Evolutionary conservation across 208 protist species (phyloP), one percentile per base, ranked within the genome.

Genomic region (Leishmania lainsoni): DNA sequence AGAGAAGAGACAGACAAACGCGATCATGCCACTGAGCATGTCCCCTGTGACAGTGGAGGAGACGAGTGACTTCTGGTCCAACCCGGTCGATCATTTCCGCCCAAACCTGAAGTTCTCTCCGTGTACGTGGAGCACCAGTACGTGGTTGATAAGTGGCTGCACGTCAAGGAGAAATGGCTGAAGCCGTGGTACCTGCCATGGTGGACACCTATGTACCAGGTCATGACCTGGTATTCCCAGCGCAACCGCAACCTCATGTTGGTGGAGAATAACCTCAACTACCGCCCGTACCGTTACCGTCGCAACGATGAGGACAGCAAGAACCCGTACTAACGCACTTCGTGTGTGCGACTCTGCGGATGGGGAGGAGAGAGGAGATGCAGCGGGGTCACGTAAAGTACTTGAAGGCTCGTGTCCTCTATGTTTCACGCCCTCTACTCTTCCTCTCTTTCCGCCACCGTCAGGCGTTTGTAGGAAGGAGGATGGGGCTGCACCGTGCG

Each of bases 251-350:
- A 98, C 86, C 75, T 98, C n/a, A 84, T 94, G 66, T 87, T 98
- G 20, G 85, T 97, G 54, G 95, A 98, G 88, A 98, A 98, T 91
- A 87, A 96, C 85, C 81, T 98, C 49, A 98, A 96, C 85, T 98
- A 98, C 89, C 87, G 92, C 70, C 95, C 95, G 48, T 98, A 96
- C 87, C 92, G 89, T 75, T 97, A 83, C 83, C 92, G 95, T 81
- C 91, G 94, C 80, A 98, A 98, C 80, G 94, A 97, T 78, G 93
- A 97, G 87, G 93, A 96, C 90, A 91, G 90, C 85, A 91, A 89
- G 26, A 96, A 98, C 84, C 94, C 92, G n/a, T 97, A 97, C 89
- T 97, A 92, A 83, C 65, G 22, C 29, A 29, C 26, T 73, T n/a
- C 9, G 1, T 51, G 45, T 73, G 45, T 20, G 69, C 32, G 69